Base-by-base conservation (phyloP, 2,329 filamentous ascomycete genomes). In the Microdochium bolleyi region DNA sequence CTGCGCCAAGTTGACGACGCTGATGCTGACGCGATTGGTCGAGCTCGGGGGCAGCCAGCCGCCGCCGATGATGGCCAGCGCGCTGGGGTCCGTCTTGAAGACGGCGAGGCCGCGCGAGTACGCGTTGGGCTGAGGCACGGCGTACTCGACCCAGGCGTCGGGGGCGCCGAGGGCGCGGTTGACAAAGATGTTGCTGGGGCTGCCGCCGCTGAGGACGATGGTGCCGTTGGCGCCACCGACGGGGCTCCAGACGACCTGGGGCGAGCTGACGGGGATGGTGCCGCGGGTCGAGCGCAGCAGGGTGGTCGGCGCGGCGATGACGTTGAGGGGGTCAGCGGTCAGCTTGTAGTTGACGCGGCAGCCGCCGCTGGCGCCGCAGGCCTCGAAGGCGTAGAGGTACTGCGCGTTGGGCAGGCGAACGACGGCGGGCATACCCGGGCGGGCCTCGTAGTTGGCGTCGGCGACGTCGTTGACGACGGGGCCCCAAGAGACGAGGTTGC, bases 401-500 rank as follows among this genome's bases (percentile, higher is more conserved):
- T 80, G 67, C 52, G 74, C 77, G 55, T 78, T 79, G 25, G 54
- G 82, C 71, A 87, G 73, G 61, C 74, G 62, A 1, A 76, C 72
- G 13, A 88, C 73, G 2, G 41, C 70, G 76, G 9, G 73, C 67
- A 65, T 67, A 22, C 64, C 65, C 59, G 56, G 54, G 14, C 56
- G 49, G 13, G 56, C 53, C 34, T 49, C 19, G 41, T 58, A 59
- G 24, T 46, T 41, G n/a, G 30, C 38, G 58, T 85, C 84, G 48
- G 76, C 70, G 46, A 85, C 82, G 58, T 88, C 83, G 53, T 84
- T 73, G 46, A 85, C 75, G 2, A 77, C 68, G 0, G 73, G 61
- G 13, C 74, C 74, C 84, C 84, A 88, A 10, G 65, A 77, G 55
- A 72, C 67, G 10, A 87, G 72, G 60, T 88, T 80, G 1, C 65